These are phyloP conservation scores for Trypanosoma conorhini DNA, from an alignment of 208 protist species.

Conservation along the genomic window DNA sequence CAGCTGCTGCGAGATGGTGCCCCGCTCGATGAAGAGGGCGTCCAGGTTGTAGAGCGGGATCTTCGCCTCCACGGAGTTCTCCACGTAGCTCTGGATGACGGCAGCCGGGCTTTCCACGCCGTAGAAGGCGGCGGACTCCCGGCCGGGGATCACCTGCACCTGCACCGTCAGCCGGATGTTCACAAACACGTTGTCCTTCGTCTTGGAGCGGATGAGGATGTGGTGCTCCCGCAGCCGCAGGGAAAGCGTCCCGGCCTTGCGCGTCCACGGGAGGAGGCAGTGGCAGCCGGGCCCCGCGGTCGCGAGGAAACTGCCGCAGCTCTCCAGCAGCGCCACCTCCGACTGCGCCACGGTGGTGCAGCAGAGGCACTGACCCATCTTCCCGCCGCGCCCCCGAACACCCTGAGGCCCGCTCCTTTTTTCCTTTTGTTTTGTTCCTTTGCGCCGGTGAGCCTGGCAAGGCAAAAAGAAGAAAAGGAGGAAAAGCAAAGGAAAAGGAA, in stretches of 20 bases:
- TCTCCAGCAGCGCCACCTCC: conserved; percentile 66
- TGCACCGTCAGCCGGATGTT: conserved; percentile 46
- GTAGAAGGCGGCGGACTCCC: conserved; percentile 60
- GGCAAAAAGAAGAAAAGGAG: background rate
- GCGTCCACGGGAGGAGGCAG: conserved; percentile 53
- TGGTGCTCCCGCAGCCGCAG: conserved; percentile 44
- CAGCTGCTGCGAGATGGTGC: conserved; percentile 67
- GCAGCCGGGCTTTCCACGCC: conserved; percentile 56
- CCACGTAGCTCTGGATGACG: conserved; percentile 75
- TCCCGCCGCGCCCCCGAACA: too few species aligned
- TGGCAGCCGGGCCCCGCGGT: conserved; percentile 50
- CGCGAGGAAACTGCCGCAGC: conserved; percentile 58
- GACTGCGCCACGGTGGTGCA: conserved; percentile 56
- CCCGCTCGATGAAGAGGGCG: conserved; percentile 65
- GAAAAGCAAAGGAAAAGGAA: background rate
- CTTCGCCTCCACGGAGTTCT: conserved; percentile 66
- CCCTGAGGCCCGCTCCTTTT: background rate
- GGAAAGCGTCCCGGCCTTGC: conserved; percentile 44
- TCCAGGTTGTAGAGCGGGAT: conserved; percentile 84
- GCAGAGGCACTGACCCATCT: conserved; percentile 25
- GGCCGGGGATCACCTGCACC: conserved; percentile 57
- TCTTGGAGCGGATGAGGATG: conserved; percentile 75
- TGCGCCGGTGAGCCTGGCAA: background rate
- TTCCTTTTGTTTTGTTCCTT: conserved; percentile 11
- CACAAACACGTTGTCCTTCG: conserved; percentile 80